These are phyloP conservation scores for Meyerozyma elateridarum DNA, from an alignment of 1,139 yeast species.

Conservation along the genomic window DNA sequence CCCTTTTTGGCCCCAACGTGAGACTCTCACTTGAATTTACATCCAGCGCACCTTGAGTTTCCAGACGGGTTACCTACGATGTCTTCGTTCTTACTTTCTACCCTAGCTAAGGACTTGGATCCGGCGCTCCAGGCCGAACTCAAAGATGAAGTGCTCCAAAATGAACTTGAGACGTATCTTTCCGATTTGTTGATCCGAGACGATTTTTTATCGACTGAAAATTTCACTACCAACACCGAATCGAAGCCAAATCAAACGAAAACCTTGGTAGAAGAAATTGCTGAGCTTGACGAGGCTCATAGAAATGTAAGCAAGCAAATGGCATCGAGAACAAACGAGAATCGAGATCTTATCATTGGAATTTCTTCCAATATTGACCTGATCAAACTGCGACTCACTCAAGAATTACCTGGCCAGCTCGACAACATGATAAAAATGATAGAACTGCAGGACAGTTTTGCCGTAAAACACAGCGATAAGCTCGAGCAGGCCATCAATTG, in stretches of 20 bases:
- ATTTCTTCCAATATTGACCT: constrained; percentile 11
- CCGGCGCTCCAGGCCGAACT: constrained; percentile 12
- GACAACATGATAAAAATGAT: constrained; percentile 4
- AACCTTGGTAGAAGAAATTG: constrained; percentile 43
- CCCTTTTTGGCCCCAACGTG: no score
- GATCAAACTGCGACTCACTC: constrained; percentile 3
- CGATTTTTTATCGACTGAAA: constrained; percentile 38
- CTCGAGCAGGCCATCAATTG: constrained; percentile 19
- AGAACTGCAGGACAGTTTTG: constrained; percentile 8
- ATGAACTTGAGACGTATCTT: constrained; percentile 16
- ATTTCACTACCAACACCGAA: constrained; percentile 28
- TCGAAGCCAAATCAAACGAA: constrained; percentile 12
- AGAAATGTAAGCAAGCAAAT: constrained; percentile 28
- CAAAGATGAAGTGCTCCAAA: constrained; percentile 11
- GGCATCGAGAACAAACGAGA: constrained; percentile 30
- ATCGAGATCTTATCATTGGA: constrained; percentile 39
- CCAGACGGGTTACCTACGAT: constrained; percentile 9
- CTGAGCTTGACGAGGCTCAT: constrained; percentile 37
- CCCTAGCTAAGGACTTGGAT: constrained; percentile 16
- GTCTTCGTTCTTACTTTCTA: constrained; percentile 19
- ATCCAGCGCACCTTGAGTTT: no score
- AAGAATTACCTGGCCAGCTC: constrained; percentile 4
- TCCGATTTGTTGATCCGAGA: constrained; percentile 33
- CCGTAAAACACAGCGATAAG: constrained; percentile 19
- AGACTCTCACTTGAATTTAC: no score